These are phyloP conservation scores for Mycena epipterygia DNA, from an alignment of 768 basidiomycete genomes.

Conservation along the genomic window DNA sequence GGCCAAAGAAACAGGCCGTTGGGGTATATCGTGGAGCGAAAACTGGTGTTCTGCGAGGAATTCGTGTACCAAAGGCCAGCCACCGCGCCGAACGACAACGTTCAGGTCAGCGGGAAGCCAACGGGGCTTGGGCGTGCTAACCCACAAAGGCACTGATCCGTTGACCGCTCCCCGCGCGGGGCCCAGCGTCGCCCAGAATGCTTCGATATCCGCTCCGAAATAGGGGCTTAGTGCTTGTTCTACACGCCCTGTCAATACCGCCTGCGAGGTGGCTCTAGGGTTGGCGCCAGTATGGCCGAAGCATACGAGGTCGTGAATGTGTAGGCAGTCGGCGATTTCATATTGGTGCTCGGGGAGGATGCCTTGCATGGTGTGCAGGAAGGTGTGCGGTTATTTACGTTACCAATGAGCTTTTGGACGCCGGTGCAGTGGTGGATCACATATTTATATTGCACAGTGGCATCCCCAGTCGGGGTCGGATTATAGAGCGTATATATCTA, in stretches of 20 bases:
- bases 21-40: neutral
- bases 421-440: too few relatives aligned
- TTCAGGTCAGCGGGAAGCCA: neutral
- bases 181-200: neutral
- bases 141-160: neutral
- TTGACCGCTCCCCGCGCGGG: neutral
- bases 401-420: too few relatives aligned
- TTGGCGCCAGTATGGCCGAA: neutral
- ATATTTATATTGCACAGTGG: neutral
- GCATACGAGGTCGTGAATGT: neutral
- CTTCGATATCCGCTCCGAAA: neutral
- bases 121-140: neutral
- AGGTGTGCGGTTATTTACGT: neutral
- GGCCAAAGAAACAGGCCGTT: neutral
- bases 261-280: neutral
- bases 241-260: neutral
- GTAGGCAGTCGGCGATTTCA: neutral
- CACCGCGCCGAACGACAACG: neutral
- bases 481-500: too few relatives aligned
- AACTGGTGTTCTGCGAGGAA: neutral
- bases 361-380: neutral
- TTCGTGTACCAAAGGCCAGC: neutral
- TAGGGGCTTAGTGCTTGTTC: neutral
- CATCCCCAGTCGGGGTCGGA: too few relatives aligned
- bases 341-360: neutral